phyloP scores from a whole-genome alignment of 169 alveolate genomes.

The Babesia bigemina region DNA sequence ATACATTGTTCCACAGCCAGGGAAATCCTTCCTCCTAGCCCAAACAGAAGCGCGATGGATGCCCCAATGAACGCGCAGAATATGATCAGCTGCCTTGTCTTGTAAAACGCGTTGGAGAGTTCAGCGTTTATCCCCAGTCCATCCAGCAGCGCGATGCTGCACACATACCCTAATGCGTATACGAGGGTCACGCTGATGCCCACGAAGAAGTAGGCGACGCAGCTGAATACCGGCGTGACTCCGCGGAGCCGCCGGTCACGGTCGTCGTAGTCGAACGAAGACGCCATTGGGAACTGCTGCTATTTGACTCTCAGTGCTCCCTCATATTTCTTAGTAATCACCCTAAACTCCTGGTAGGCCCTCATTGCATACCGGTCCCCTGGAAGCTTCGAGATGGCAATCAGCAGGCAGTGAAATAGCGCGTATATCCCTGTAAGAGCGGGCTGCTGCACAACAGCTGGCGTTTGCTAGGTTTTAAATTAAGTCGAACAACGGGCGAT shows the following conservation, averaged over 20 bases:
- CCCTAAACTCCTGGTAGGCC: too few relatives aligned
- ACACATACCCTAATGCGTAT: conserved; percentile 7
- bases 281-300: not conserved
- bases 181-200: conserved; percentile 19
- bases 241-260: conserved; percentile 20
- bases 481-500: too few relatives aligned
- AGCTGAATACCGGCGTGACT: conserved; percentile 19
- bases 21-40: conserved; percentile 19
- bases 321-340: not conserved
- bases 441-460: too few relatives aligned
- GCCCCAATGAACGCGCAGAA: conserved; percentile 23
- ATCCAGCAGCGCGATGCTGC: conserved; percentile 5
- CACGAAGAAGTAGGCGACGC: conserved; percentile 13
- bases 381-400: too few relatives aligned
- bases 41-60: conserved; percentile 4
- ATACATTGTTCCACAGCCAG: conserved; percentile 12
- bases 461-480: too few relatives aligned
- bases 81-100: conserved; percentile 24
- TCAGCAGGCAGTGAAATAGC: too few relatives aligned
- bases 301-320: not conserved
- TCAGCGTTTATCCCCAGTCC: conserved; percentile 6
- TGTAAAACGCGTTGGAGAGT: conserved; percentile 15
- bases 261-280: not conserved
- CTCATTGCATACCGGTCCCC: too few relatives aligned
- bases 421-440: too few relatives aligned